Conservation (phyloP, 2,329 filamentous ascomycete genomes). For the Neospermospora avenae region DNA sequence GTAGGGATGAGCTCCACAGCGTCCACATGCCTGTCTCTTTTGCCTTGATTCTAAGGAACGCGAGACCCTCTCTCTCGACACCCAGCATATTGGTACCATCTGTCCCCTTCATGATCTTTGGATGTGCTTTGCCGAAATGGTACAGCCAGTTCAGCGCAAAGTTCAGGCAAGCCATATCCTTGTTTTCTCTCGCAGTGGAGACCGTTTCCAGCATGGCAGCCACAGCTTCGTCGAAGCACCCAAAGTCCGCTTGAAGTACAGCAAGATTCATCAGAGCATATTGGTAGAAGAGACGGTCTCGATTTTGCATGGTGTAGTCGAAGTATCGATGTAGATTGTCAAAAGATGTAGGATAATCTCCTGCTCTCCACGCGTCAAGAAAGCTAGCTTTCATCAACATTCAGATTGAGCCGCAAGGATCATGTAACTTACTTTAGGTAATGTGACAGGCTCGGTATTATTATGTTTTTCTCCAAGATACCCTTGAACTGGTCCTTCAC, state of each 20-base stretch:
- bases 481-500: conserved; percentile 69
- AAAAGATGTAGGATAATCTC: conserved; percentile 85
- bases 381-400: conserved; percentile 53
- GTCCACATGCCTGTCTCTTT: conserved; percentile 85
- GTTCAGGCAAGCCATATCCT: conserved; percentile 88
- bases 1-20: conserved; percentile 75
- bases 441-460: conserved; percentile 71
- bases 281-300: conserved; percentile 84
- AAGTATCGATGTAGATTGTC: conserved; percentile 93
- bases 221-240: conserved; percentile 85
- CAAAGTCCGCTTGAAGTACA: conserved; percentile 92
- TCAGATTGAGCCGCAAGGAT: not conserved
- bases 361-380: conserved; percentile 86
- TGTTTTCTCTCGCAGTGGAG: conserved; percentile 88
- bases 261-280: conserved; percentile 92
- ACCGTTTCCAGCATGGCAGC: conserved; percentile 93
- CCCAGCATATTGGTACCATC: conserved; percentile 72
- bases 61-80: conserved; percentile 75
- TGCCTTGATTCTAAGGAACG: conserved; percentile 81
- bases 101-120: conserved; percentile 66
- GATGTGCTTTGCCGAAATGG: conserved; percentile 85
- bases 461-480: conserved; percentile 63
- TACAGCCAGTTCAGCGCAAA: conserved; percentile 96
- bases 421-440: conserved; percentile 59
- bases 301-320: conserved; percentile 88